Base-by-base conservation (phyloP, 108 stramenopile genomes). In the Schizochytrium sp. region DNA sequence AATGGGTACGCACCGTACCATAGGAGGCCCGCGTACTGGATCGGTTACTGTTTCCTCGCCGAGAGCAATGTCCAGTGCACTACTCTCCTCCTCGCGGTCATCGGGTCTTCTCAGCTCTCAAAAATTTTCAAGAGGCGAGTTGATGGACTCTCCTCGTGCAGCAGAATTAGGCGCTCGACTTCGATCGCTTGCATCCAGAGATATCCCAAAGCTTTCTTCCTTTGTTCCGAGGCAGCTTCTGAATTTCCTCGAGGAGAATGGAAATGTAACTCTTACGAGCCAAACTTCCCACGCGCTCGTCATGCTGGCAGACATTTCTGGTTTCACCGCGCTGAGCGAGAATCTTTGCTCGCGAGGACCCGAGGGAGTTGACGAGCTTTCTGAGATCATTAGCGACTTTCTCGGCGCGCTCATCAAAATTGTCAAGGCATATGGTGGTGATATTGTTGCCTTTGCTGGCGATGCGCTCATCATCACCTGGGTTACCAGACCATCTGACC, bases 401-500 rank as follows among this genome's bases (percentile, higher is more conserved):
- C 51, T 83, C 48, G 76, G 76, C n/a, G 76, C 44, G 12, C n/a
- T 83, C 48, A 83, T 83, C 45, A n/a, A 53, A n/a, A 83, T 12
- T 12, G 51, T 83, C 23, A 12, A 83, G 23, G 12, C 76, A 6
- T 83, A 83, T n/a, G 28, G 45, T 0, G 76, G 76, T 12, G 76
- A 83, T n/a, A 83, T 83, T 53, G 76, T 83, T 25, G 76, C 48
- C n/a, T 83, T 83, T 53, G 76, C 76, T 53, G 76, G 76, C 5
- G 76, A 83, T 53, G 76, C 76, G 6, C 76, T 83, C 76, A 83
- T 83, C 76, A 83, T 83, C 44, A 83, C 51, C n/a, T 83, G 76
- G 76, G 48, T 53, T 6, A 83, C 76, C 0, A 28, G 6, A 12
- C 6, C n/a, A 12, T 18, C 51, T 5, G 12, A 55, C 23, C 6